Conservation (phyloP, 768 basidiomycete genomes). For the Exsudoporus frostii region DNA sequence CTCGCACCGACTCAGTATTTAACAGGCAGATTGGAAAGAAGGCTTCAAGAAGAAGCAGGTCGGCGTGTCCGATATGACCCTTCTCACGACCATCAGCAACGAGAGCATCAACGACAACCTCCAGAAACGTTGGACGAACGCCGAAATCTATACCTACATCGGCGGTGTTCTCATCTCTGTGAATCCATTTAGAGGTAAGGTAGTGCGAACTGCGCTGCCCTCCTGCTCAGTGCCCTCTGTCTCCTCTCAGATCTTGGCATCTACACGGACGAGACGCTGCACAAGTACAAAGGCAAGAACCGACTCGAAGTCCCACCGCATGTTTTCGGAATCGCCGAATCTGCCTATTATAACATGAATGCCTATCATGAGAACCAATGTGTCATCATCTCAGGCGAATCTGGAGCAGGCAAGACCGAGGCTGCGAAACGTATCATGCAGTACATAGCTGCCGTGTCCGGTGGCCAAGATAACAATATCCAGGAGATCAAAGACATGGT, state of each 20-base stretch:
- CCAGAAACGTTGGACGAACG: constrained; percentile 92
- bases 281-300: constrained; percentile 92
- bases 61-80: constrained; percentile 98
- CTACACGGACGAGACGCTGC: constrained; percentile 87
- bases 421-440: constrained; percentile 99
- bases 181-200: constrained; percentile 88
- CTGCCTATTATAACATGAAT: constrained; percentile 98
- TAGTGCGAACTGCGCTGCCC: constrained; percentile 8
- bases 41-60: constrained; percentile 99
- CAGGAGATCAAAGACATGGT: constrained; percentile 99
- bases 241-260: constrained; percentile 81
- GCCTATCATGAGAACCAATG: constrained; percentile 99
- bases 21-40: constrained; percentile 98
- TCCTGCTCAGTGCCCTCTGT: constrained; percentile 5
- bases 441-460: constrained; percentile 96
- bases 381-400: constrained; percentile 99
- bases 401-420: constrained; percentile 98
- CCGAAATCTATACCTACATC: constrained; percentile 98
- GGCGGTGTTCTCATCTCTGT: constrained; percentile 99
- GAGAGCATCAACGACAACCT: constrained; percentile 97
- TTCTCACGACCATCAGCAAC: constrained; percentile 94
- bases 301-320: constrained; percentile 97
- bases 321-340: constrained; percentile 96
- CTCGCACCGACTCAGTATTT: constrained; percentile 6
- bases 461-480: constrained; percentile 83